Percentiles rank a stretch among this genome's conserved stretches.
Conservation (phyloP, 306 rosid species). For the Macrotyloma uniflorum region DNA sequence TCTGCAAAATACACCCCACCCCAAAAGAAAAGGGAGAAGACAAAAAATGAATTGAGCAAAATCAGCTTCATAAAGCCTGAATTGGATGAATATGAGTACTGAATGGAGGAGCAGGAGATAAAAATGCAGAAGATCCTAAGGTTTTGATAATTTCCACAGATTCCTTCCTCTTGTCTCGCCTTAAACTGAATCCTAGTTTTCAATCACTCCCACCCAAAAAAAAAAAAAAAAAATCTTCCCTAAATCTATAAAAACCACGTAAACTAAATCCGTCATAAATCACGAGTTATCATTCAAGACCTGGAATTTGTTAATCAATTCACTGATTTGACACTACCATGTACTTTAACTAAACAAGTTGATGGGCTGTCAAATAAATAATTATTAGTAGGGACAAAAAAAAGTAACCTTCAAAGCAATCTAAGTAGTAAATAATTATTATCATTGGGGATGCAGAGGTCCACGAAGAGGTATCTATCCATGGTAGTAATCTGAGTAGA, state of each 20-base stretch:
- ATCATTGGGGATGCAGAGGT: not conserved
- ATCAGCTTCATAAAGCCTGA: not conserved
- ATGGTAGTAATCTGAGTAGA: not conserved
- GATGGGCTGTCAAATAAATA: not conserved
- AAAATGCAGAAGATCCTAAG: not conserved
- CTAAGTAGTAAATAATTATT: not conserved
- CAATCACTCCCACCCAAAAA: not conserved
- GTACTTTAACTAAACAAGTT: not conserved
- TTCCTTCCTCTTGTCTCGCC: not conserved
- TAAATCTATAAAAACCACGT: slow-evolving; percentile 11
- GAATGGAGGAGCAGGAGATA: not conserved
- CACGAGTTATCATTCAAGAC: not conserved
- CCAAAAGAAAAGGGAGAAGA: not conserved
- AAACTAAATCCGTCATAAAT: not conserved
- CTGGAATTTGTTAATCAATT: slow-evolving; percentile 18
- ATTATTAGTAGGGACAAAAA: not conserved
- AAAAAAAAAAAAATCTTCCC: not conserved
- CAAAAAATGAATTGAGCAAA: slow-evolving; percentile 12
- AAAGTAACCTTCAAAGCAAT: not conserved
- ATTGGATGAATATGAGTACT: not conserved
- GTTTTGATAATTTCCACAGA: not conserved
- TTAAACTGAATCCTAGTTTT: not conserved
- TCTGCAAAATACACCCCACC: slow-evolving; percentile 39
- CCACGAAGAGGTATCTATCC: not conserved
- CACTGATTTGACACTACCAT: not conserved